Evolutionary conservation across 495 filamentous ascomycete genomes (phyloP), one percentile per base, ranked within the genome.

Genomic region (Podospora fimiseda): DNA sequence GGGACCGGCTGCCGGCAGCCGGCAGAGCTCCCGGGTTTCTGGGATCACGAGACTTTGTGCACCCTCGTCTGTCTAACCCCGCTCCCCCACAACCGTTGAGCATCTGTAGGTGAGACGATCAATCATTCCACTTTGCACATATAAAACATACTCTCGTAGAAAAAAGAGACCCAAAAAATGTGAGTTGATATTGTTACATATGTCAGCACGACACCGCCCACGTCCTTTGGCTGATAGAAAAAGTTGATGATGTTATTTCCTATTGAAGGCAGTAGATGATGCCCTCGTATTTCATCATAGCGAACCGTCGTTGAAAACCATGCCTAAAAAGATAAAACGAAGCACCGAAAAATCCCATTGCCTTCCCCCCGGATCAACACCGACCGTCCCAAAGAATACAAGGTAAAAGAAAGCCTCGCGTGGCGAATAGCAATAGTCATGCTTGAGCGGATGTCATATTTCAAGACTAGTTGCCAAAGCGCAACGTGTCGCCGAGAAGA

Each of bases 361-460:
- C 64, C 57, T 61, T 58, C 63, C 64, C 59, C 63, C 64, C 63
- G 54, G 53, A 71, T 57, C 71, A 70, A 70, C 69, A 68, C 70
- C 71, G 56, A 59, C 69, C 69, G 53, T 60, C 70, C 74, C 71
- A 72, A 58, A 67, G 68, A 59, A 69, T 64, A 72, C 64, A 68
- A 69, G 56, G 47, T 24, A 59, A 67, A 70, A 68, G 63, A 59
- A 62, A 60, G 43, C 50, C 53, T 36, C 43, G 53, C 54, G 57
- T 52, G 20, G 40, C 49, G 38, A 30, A 56, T 59, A 57, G 22
- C 53, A 52, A 42, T 57, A 50, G 63, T 43, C 23, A 33, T 16
- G 13, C 43, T 58, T 58, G 58, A 51, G 47, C 55, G 55, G 51
- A 56, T 47, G 55, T 56, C 49, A 63, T 56, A 45, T 22, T 56